Percentiles rank a stretch among this genome's conserved stretches.
phyloP scores from a whole-genome alignment of 2,329 filamentous ascomycete species.

The Aspergillus aculeatinus region DNA sequence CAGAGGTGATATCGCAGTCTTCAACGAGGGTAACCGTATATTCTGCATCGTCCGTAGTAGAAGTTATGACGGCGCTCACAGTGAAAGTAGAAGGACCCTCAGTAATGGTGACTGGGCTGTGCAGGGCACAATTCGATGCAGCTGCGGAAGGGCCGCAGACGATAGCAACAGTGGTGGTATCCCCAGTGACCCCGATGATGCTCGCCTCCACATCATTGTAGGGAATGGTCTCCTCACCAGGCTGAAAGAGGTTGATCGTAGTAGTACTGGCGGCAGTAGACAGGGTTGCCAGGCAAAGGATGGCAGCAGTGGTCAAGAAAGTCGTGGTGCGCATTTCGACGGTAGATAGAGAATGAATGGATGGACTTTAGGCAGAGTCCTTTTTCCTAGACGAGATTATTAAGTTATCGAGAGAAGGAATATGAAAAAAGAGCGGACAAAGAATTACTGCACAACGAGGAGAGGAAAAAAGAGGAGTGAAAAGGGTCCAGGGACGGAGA shows the following conservation, averaged over 20 bases:
- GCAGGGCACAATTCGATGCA: conserved; percentile 7
- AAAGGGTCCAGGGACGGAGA: neutral
- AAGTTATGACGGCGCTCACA: conserved; percentile 12
- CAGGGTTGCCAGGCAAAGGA: neutral
- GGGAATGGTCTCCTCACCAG: conserved; percentile 6
- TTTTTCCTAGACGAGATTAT: neutral
- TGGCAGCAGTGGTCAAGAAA: neutral
- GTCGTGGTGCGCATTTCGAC: neutral
- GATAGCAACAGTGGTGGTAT: conserved; percentile 20
- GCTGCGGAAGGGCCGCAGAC: conserved; percentile 8
- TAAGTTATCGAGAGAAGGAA: neutral
- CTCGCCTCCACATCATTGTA: conserved; percentile 12
- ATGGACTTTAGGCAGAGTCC: neutral
- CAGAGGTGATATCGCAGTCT: conserved; percentile 20
- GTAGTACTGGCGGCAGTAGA: conserved; percentile 8
- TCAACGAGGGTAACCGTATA: conserved; percentile 10
- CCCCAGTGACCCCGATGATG: conserved; percentile 17
- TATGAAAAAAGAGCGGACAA: neutral
- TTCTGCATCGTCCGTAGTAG: conserved; percentile 2
- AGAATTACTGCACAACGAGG: neutral
- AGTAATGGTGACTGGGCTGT: conserved; percentile 18
- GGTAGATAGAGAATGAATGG: neutral
- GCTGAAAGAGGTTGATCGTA: conserved; percentile 16
- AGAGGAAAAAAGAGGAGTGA: neutral
- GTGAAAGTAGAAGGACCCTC: conserved; percentile 22